phyloP scores from a whole-genome alignment of 2,329 filamentous ascomycete species.

The Cladophialophora carrionii region DNA sequence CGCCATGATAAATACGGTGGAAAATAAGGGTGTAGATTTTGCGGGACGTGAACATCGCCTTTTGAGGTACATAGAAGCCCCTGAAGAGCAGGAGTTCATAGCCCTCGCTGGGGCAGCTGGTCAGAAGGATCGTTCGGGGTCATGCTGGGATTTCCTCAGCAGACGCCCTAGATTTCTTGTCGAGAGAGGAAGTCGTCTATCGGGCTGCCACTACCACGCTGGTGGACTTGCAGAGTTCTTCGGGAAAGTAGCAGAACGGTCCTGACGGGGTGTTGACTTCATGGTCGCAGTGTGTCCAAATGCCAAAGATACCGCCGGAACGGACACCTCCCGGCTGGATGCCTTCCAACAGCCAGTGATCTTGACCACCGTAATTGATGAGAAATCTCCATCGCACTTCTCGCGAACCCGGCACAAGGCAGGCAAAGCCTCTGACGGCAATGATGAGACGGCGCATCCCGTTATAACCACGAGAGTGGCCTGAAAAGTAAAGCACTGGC shows the following conservation, averaged over 20 bases:
- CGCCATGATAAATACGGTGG: background rate
- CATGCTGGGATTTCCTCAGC: background rate
- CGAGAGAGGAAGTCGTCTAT: background rate
- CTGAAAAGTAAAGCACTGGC: slow-evolving; percentile 36
- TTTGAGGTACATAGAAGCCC: background rate
- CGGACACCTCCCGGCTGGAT: slow-evolving; percentile 38
- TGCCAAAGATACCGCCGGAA: slow-evolving; percentile 37
- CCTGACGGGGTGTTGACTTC: slow-evolving; percentile 33
- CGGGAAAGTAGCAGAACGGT: slow-evolving; percentile 37
- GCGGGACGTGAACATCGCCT: background rate
- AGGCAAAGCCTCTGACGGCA: slow-evolving; percentile 29
- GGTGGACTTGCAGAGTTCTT: slow-evolving; percentile 35
- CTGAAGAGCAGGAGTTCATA: background rate
- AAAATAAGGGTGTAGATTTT: background rate
- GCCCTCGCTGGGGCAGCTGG: background rate
- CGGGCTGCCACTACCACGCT: slow-evolving; percentile 28
- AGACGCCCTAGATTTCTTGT: background rate
- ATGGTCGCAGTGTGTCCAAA: slow-evolving; percentile 37
- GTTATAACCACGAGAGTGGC: slow-evolving; percentile 31
- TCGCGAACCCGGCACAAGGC: slow-evolving; percentile 33
- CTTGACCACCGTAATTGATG: slow-evolving; percentile 36
- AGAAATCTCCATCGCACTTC: slow-evolving; percentile 39
- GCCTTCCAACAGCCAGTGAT: slow-evolving; percentile 40
- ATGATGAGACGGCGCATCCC: slow-evolving; percentile 26
- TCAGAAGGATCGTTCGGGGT: background rate